Conservation (phyloP, 768 basidiomycete species). For the Suillus subluteus region DNA sequence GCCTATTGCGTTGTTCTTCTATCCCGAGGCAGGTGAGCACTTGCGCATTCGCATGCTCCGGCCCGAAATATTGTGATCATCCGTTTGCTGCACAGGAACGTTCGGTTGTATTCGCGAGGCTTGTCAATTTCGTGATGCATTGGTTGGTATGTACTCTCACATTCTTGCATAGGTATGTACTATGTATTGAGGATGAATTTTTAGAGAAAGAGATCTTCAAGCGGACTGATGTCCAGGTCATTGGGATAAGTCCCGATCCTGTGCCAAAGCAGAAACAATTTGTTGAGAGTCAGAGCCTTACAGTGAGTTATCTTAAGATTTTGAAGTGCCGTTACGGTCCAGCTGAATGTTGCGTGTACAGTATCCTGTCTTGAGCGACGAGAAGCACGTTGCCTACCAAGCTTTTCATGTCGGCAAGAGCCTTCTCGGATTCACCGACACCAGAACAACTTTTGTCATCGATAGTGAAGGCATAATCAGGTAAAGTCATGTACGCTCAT, state of each 20-base stretch:
- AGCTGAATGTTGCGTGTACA: conserved; percentile 25
- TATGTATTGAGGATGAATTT: neutral
- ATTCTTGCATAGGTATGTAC: conserved; percentile 7
- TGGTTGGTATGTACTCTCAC: conserved; percentile 51
- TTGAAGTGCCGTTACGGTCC: neutral
- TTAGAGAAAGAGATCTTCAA: conserved; percentile 70
- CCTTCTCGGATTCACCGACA: conserved; percentile 64
- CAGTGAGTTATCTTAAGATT: conserved; percentile 43
- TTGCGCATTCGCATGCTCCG: conserved; percentile 14
- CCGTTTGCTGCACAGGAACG: conserved; percentile 48
- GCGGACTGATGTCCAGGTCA: conserved; percentile 60
- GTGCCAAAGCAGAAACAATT: conserved; percentile 76
- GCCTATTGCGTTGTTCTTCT: conserved; percentile 80
- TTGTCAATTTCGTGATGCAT: conserved; percentile 80
- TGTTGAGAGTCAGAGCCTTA: conserved; percentile 69
- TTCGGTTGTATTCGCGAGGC: conserved; percentile 83
- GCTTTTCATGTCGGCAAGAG: conserved; percentile 69
- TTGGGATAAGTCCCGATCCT: conserved; percentile 77
- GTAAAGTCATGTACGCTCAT: conserved; percentile 38
- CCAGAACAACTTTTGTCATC: conserved; percentile 77
- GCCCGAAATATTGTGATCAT: neutral
- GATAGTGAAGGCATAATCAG: conserved; percentile 70
- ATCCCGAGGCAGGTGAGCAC: conserved; percentile 64
- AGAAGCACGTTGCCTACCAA: conserved; percentile 60
- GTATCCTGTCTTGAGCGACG: conserved; percentile 84